Conservation (phyloP, 805 yeast genomes). For the Spathaspora boniae region DNA sequence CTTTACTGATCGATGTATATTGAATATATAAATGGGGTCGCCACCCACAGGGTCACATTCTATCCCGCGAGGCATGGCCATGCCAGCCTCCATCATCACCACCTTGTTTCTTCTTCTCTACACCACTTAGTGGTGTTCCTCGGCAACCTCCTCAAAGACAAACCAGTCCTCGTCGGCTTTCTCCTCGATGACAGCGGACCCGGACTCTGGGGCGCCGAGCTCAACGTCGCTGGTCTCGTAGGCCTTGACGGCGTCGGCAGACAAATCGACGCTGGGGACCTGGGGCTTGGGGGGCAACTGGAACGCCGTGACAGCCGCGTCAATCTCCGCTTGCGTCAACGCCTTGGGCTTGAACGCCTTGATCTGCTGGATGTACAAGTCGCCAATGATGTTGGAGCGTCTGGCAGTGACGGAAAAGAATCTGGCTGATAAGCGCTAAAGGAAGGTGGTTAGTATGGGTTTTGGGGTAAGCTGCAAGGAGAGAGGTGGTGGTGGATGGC, state of each 20-base stretch:
- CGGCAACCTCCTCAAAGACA: slow-evolving; percentile 62
- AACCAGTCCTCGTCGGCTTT: slow-evolving; percentile 68
- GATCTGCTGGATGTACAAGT: slow-evolving; percentile 82
- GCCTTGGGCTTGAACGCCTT: slow-evolving; percentile 86
- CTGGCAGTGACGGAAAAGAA: slow-evolving; percentile 40
- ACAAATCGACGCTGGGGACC: slow-evolving; percentile 67
- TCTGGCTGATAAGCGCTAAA: slow-evolving; percentile 35
- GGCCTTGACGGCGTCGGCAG: slow-evolving; percentile 62
- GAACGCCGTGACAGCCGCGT: slow-evolving; percentile 80
- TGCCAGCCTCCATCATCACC: too few relatives aligned
- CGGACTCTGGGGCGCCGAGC: slow-evolving; percentile 38
- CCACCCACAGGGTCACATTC: too few relatives aligned
- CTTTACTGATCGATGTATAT: too few relatives aligned
- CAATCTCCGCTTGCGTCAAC: slow-evolving; percentile 68
- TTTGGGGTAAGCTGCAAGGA: slow-evolving; percentile 8
- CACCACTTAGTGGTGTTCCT: slow-evolving; percentile 46
- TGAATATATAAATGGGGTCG: too few relatives aligned
- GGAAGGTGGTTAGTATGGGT: slow-evolving; percentile 3
- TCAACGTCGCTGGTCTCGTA: slow-evolving; percentile 76
- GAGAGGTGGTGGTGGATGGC: too few relatives aligned
- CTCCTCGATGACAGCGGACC: slow-evolving; percentile 30
- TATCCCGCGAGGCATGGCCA: too few relatives aligned
- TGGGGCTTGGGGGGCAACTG: slow-evolving; percentile 74
- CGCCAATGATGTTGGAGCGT: slow-evolving; percentile 65
- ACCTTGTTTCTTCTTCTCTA: background rate